A percentile compares a stretch with the other conserved stretches of the same genome.
Conservation (phyloP, 1,139 yeast genomes). For the Casaregolazyma suthepensis region DNA sequence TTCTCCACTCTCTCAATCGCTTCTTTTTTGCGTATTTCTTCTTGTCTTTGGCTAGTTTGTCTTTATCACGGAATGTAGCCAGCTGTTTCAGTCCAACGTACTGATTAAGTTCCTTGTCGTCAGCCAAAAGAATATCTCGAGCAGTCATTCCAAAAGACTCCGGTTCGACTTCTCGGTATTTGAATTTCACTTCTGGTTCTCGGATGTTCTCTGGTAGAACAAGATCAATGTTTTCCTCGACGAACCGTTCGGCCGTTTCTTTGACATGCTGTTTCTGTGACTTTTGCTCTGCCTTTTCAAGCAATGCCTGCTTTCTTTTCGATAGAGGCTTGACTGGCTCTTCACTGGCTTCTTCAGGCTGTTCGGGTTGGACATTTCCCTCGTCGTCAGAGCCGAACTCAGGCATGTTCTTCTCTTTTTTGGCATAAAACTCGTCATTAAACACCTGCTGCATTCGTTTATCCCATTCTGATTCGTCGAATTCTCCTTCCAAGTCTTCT, state of each 20-base stretch:
- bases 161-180: slow-evolving; percentile 92
- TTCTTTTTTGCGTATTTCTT: slow-evolving; percentile 78
- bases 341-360: slow-evolving; percentile 21
- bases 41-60: slow-evolving; percentile 67
- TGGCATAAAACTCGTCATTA: slow-evolving; percentile 67
- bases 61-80: slow-evolving; percentile 85
- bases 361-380: slow-evolving; percentile 26
- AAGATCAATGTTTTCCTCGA: slow-evolving; percentile 45
- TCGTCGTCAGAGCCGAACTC: slow-evolving; percentile 17
- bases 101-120: slow-evolving; percentile 76
- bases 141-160: slow-evolving; percentile 84
- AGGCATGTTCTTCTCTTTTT: slow-evolving; percentile 37
- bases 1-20: slow-evolving; percentile 85
- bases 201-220: slow-evolving; percentile 27
- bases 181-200: slow-evolving; percentile 57
- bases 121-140: slow-evolving; percentile 84
- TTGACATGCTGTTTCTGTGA: slow-evolving; percentile 56
- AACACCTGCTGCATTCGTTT: slow-evolving; percentile 76
- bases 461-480: slow-evolving; percentile 92
- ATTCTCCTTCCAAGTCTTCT: slow-evolving; percentile 75
- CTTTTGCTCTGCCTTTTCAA: slow-evolving; percentile 55
- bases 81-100: slow-evolving; percentile 85
- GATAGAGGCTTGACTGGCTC: slow-evolving; percentile 13
- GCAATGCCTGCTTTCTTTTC: slow-evolving; percentile 26
- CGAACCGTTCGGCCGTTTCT: slow-evolving; percentile 66